Evolutionary conservation across 192 early-diverging fungal genomes (phyloP), one percentile per base, ranked within the genome.

Genomic region (Chytriomyces sp.): DNA sequence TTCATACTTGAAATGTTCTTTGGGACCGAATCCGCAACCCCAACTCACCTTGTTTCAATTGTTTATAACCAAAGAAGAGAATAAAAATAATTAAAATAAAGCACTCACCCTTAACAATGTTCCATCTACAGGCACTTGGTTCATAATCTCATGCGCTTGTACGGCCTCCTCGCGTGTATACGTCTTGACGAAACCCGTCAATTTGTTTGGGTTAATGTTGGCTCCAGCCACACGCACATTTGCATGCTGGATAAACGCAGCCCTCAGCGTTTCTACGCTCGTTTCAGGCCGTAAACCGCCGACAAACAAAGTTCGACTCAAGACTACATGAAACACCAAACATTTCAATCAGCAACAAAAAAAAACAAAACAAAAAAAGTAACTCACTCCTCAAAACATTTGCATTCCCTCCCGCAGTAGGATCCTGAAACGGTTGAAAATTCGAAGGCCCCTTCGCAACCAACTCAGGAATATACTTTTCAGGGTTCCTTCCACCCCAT

Each of bases 21-120:
- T 84, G 3, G 87, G 87, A 5, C 87, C 87, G 73, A 84, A 88
- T 7, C 87, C 87, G 72, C 87, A 88, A 59, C 84, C 87, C 87
- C 87, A 88, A 18, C 87, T 82, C 35, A 85, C 77, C 83, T n/a
- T n/a, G n/a, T n/a, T n/a, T n/a, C 84, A 50, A 11, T 49, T 43
- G 48, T 24, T 75, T 23, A 57, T 9, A 79, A 61, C 23, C 26
- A 7, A 73, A 18, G 7, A 59, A 80, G 11, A 26, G 10, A 69
- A 61, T 23, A 64, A 7, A 16, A 71, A 45, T n/a, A n/a, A n/a
- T n/a, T n/a, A n/a, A n/a, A n/a, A n/a, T n/a, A 65, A 61, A 7
- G 60, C 26, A 26, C 69, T 20, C n/a, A 86, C 85, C 81, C 79
- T 86, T 4, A 86, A 60, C 59, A 75, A 77, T 5, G 77, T 69